Evolutionary conservation across 2,329 filamentous ascomycete genomes (phyloP).

Genomic region (Alternaria gansuensis): DNA sequence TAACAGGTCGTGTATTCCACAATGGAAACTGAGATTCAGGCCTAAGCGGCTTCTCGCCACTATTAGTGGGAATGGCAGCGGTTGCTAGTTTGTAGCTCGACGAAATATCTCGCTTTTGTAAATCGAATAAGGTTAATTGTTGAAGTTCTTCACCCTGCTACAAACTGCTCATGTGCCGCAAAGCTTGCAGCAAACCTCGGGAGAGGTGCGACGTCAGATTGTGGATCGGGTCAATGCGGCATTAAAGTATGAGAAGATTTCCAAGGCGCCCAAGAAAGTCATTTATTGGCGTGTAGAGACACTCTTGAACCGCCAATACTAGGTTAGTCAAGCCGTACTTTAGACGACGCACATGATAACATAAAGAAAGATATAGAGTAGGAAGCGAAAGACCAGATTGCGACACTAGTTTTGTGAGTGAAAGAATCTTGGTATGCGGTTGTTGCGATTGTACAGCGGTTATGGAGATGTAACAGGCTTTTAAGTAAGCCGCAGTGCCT

Average conservation of each 20-base stretch:
- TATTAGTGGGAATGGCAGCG: not conserved
- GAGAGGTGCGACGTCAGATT: not conserved
- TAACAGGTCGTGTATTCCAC: not conserved
- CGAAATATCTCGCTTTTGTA: not conserved
- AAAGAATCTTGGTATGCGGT: too few relatives aligned
- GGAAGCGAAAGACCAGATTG: too few relatives aligned
- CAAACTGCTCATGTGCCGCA: not conserved
- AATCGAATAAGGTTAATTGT: not conserved
- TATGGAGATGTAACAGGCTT: too few relatives aligned
- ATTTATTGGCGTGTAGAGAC: not conserved
- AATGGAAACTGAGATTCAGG: not conserved
- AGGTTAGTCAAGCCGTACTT: not conserved
- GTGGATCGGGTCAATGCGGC: not conserved
- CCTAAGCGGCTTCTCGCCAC: not conserved
- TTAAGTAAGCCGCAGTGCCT: too few relatives aligned
- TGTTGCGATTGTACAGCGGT: too few relatives aligned
- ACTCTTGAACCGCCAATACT: not conserved
- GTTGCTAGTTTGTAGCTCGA: not conserved
- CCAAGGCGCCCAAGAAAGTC: not conserved
- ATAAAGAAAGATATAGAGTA: too few relatives aligned
- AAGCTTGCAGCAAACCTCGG: not conserved
- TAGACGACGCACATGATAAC: too few relatives aligned
- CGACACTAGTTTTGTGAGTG: too few relatives aligned
- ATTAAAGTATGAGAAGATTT: not conserved
- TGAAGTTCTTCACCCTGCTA: not conserved